phyloP scores from a whole-genome alignment of 2,329 filamentous ascomycete genomes.

The Chaetomiaceae sp. region DNA sequence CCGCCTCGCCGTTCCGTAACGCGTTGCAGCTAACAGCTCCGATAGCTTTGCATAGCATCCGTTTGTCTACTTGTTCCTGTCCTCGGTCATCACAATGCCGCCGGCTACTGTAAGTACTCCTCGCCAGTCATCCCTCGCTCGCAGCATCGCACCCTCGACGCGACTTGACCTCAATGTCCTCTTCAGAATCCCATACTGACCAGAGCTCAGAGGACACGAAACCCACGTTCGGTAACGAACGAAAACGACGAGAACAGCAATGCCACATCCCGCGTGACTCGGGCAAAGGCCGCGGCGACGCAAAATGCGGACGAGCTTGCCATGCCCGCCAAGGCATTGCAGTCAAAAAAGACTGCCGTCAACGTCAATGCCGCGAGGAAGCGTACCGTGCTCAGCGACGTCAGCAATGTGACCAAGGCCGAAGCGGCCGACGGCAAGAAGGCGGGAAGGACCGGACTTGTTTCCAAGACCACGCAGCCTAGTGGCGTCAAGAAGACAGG shows the following conservation, averaged over 20 bases:
- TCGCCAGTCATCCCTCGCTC: not conserved
- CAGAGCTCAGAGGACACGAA: constrained; percentile 56
- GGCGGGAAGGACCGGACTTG: constrained; percentile 61
- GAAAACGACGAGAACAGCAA: constrained; percentile 89
- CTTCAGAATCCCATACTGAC: constrained; percentile 21
- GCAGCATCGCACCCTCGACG: not conserved
- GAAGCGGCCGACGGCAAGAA: constrained; percentile 74
- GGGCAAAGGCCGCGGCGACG: constrained; percentile 85
- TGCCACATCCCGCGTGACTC: constrained; percentile 75
- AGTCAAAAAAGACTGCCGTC: constrained; percentile 63
- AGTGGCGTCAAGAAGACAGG: constrained; percentile 75
- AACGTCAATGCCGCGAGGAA: constrained; percentile 48
- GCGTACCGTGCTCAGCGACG: constrained; percentile 83
- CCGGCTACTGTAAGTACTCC: constrained; percentile 18
- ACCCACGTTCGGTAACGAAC: constrained; percentile 74
- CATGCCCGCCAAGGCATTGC: constrained; percentile 57
- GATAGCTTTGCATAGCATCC: constrained; percentile 17
- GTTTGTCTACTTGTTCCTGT: constrained; percentile 18
- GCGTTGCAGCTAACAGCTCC: constrained; percentile 15
- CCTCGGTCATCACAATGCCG: constrained; percentile 20
- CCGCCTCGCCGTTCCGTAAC: not conserved
- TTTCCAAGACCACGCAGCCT: constrained; percentile 76
- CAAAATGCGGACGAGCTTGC: constrained; percentile 58
- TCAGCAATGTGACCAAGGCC: constrained; percentile 88
- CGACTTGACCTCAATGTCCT: not conserved